Evolutionary conservation across 2,329 filamentous ascomycete species (phyloP).

Genomic region (Trichoderma atrobrunneum): DNA sequence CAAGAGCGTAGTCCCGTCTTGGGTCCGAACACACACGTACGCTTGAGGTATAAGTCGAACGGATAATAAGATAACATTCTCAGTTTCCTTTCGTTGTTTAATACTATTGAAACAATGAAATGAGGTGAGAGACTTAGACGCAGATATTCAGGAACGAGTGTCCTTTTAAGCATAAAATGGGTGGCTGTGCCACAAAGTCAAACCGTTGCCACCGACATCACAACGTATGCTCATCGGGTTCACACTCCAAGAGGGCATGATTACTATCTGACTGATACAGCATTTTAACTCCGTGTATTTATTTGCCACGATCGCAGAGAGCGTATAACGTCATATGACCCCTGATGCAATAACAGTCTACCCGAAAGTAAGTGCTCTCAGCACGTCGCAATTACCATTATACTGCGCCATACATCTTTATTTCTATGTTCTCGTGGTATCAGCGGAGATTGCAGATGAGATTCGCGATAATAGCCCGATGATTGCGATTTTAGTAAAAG

Average conservation of each 20-base stretch:
- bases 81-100: neutral
- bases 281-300: neutral
- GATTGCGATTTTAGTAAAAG: neutral
- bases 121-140: neutral
- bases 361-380: neutral
- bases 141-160: neutral
- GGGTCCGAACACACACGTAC: neutral
- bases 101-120: neutral
- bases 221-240: neutral
- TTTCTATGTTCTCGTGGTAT: neutral
- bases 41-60: neutral
- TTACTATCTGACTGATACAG: neutral
- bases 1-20: neutral
- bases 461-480: neutral
- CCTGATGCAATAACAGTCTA: neutral
- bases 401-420: neutral
- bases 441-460: neutral
- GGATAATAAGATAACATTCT: neutral
- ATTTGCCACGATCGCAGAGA: neutral
- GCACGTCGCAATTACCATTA: neutral
- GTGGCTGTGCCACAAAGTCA: constrained; percentile 8
- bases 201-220: constrained; percentile 12
- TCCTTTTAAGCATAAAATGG: constrained; percentile 10
- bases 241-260: neutral
- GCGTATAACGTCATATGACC: neutral